A percentile compares a stretch with the other conserved stretches of the same genome.
phyloP scores from a whole-genome alignment of 2,329 filamentous ascomycete species.

The Fusarium anguioides region DNA sequence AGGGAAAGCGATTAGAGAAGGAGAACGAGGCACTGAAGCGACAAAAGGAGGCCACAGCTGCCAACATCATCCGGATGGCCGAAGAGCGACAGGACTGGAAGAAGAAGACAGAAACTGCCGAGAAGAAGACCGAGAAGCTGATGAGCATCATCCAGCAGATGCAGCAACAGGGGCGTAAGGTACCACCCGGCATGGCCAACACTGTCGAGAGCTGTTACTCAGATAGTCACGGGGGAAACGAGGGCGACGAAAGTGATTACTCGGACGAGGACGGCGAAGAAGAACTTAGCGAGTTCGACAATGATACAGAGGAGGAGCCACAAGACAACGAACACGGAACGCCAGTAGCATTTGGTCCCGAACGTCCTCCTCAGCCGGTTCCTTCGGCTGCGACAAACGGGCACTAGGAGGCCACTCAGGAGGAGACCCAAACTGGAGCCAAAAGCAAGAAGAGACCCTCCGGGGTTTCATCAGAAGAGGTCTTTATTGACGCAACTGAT shows the following conservation, averaged over 20 bases:
- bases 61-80: slow-evolving; percentile 97
- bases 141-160: slow-evolving; percentile 95
- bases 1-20: slow-evolving; percentile 95
- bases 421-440: slow-evolving; percentile 26
- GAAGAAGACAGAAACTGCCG: slow-evolving; percentile 66
- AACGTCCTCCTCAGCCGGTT: slow-evolving; percentile 57
- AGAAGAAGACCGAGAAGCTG: slow-evolving; percentile 88
- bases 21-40: slow-evolving; percentile 92
- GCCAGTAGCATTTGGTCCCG: slow-evolving; percentile 60
- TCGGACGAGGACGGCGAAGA: slow-evolving; percentile 72
- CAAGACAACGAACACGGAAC: slow-evolving; percentile 51
- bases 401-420: slow-evolving; percentile 51
- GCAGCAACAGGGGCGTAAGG: slow-evolving; percentile 91
- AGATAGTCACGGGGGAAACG: slow-evolving; percentile 59
- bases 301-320: slow-evolving; percentile 66
- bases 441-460: not conserved
- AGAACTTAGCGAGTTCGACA: slow-evolving; percentile 73
- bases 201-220: slow-evolving; percentile 71
- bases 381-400: slow-evolving; percentile 56
- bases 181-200: slow-evolving; percentile 71
- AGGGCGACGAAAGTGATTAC: slow-evolving; percentile 72
- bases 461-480: not conserved
- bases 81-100: slow-evolving; percentile 89
- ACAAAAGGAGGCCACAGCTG: slow-evolving; percentile 92
- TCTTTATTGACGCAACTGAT: not conserved